These are phyloP conservation scores for Cyclotella atomus DNA, from an alignment of 108 stramenopile species.

Conservation along the genomic window DNA sequence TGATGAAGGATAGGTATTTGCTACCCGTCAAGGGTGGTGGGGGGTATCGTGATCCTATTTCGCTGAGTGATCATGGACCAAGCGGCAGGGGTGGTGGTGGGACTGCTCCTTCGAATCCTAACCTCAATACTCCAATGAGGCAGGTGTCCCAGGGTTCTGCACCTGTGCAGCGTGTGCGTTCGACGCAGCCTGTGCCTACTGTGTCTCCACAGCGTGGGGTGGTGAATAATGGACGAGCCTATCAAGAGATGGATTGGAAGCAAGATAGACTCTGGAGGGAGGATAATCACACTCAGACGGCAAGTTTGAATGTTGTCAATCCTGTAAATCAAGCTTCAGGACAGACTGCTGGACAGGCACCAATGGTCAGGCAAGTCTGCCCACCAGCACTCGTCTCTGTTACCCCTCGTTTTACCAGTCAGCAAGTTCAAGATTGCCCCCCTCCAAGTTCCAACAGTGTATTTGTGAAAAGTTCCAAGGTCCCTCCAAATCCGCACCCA, in stretches of 20 bases:
- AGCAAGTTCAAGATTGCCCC: not conserved
- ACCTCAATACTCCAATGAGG: not conserved
- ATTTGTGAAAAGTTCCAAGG: not conserved
- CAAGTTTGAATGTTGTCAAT: not conserved
- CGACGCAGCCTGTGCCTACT: too few relatives aligned
- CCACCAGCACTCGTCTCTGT: too few relatives aligned
- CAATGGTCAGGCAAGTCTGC: too few relatives aligned
- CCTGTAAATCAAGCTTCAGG: too few relatives aligned
- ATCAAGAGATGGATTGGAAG: constrained; percentile 27
- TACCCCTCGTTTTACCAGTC: not conserved
- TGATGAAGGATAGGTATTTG: too few relatives aligned
- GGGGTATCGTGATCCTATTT: not conserved
- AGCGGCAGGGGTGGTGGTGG: not conserved
- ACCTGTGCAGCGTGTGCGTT: too few relatives aligned
- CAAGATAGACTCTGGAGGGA: constrained; percentile 32
- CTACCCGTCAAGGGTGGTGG: not conserved
- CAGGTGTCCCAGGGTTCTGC: too few relatives aligned
- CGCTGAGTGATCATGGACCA: constrained; percentile 1
- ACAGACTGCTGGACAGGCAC: too few relatives aligned
- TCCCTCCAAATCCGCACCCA: not conserved
- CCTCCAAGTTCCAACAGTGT: not conserved
- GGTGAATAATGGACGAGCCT: not conserved
- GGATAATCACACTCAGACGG: constrained; percentile 21
- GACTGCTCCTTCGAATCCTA: not conserved
- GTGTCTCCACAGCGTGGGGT: not conserved